Percentiles rank a stretch among this genome's conserved stretches.
Conservation (phyloP, 108 stramenopile species). For the Cylindrotheca closterium region DNA sequence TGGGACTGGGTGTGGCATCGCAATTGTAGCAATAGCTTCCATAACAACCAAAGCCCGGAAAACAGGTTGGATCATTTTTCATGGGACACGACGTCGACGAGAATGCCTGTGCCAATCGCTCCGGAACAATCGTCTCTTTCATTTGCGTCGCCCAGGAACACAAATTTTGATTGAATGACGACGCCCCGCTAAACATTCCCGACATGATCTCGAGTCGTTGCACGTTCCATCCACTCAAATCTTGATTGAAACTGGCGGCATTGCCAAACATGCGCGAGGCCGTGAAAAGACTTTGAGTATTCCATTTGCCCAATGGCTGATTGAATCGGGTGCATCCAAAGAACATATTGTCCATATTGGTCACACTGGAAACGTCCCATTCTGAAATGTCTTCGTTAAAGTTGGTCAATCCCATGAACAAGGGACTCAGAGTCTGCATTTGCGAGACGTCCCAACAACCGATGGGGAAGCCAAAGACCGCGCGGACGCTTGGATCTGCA, state of each 20-base stretch:
- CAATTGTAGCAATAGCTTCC: too few relatives aligned
- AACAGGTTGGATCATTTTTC: too few relatives aligned
- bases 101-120: too few relatives aligned
- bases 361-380: slow-evolving; percentile 16
- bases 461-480: too few relatives aligned
- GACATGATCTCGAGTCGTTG: slow-evolving; percentile 18
- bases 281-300: slow-evolving; percentile 6
- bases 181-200: slow-evolving; percentile 22
- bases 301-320: slow-evolving; percentile 27
- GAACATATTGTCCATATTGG: slow-evolving; percentile 33
- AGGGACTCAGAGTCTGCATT: slow-evolving; percentile 23
- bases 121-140: too few relatives aligned
- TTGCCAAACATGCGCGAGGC: slow-evolving; percentile 14
- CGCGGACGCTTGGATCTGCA: too few relatives aligned
- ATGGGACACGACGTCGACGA: too few relatives aligned
- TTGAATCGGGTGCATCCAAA: slow-evolving; percentile 28
- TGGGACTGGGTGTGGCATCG: too few relatives aligned
- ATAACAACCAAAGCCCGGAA: too few relatives aligned
- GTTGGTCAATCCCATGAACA: slow-evolving; percentile 19
- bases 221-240: slow-evolving; percentile 14
- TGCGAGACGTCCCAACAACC: slow-evolving; percentile 24
- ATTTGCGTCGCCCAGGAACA: too few relatives aligned
- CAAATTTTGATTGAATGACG: too few relatives aligned
- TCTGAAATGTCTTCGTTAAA: slow-evolving; percentile 33
- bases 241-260: slow-evolving; percentile 10